Percentiles rank a stretch among this genome's conserved stretches.
These are phyloP conservation scores for Berkeleyomyces rouxiae DNA, from an alignment of 2,329 filamentous ascomycete species.

Conservation along the genomic window DNA sequence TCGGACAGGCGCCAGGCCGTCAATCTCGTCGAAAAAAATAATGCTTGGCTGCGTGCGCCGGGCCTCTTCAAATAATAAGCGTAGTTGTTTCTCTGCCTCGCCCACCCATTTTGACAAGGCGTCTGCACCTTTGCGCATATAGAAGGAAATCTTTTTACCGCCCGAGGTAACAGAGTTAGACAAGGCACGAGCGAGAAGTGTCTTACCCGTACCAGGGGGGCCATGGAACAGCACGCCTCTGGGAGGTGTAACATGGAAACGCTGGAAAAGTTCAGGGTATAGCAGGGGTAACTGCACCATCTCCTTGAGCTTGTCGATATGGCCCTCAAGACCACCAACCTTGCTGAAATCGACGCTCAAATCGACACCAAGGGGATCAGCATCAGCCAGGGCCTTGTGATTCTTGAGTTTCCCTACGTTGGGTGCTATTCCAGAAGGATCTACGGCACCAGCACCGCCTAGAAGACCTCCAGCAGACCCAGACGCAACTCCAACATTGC, in stretches of 20 bases:
- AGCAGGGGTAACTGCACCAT: slow-evolving; percentile 92
- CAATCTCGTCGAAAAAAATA: slow-evolving; percentile 93
- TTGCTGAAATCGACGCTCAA: slow-evolving; percentile 85
- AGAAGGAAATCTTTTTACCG: slow-evolving; percentile 91
- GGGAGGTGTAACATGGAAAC: slow-evolving; percentile 84
- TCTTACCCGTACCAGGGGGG: slow-evolving; percentile 94
- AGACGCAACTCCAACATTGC: slow-evolving; percentile 46
- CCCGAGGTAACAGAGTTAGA: slow-evolving; percentile 80
- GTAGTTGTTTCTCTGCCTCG: slow-evolving; percentile 88
- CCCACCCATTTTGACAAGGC: slow-evolving; percentile 97
- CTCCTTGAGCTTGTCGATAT: slow-evolving; percentile 95
- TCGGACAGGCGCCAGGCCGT: slow-evolving; percentile 84
- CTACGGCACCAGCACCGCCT: slow-evolving; percentile 24
- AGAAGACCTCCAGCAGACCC: slow-evolving; percentile 34
- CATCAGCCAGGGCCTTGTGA: slow-evolving; percentile 78
- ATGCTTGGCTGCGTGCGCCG: slow-evolving; percentile 93
- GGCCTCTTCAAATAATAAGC: slow-evolving; percentile 87
- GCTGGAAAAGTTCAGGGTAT: slow-evolving; percentile 85
- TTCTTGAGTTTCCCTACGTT: slow-evolving; percentile 91
- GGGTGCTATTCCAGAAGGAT: slow-evolving; percentile 31
- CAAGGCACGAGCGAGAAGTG: slow-evolving; percentile 79
- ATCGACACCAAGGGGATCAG: slow-evolving; percentile 86
- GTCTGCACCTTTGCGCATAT: slow-evolving; percentile 98
- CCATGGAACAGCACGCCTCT: slow-evolving; percentile 93
- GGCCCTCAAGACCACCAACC: slow-evolving; percentile 78